Evolutionary conservation across 139 green algal genomes (phyloP), one percentile per base, ranked within the genome.

Genomic region (Coelastrella sp.): DNA sequence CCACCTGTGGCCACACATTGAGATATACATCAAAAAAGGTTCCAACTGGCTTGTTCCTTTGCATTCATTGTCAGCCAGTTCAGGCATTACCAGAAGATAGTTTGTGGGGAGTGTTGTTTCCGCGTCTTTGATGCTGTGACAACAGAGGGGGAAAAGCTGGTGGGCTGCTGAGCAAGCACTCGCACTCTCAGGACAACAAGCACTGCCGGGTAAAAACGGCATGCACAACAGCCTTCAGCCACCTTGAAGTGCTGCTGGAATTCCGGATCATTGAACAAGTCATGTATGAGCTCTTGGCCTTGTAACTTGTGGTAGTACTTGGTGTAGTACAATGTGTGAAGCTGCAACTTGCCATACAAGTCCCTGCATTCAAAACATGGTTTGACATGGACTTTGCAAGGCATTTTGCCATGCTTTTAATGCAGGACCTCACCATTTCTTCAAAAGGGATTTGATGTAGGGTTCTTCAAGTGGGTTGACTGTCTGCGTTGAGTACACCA

Each of bases 291-390:
- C 89, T 96, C 92, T 19, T 76, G 61, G 0, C 35, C 91, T 87
- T 88, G 89, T 87, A 96, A 90, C 60, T 94, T 94, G 80, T 95
- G 93, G 70, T 95, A 96, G 49, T 92, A 88, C 60, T 95, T 96
- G 7, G 79, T 93, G 86, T 95, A 96, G 19, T 88, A 89, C 58
- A 96, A 94, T 6, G 84, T 66, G 9, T 91, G 72, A 74, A 88
- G 89, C 17, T 49, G 61, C 65, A 87, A 24, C 75, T 63, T 73
- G 57, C 10, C 84, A 49, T 81, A 58, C 7, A 87, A 9, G 75
- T 80, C 61, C 61, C 59, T 82, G 83, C 24, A 82, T 11, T 8
- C 20, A 12, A 8, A 24, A 35, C 24, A 60, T 81, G 74, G 24
- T 60, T 79, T 8, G 57, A 27, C 11, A 17, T 14, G 6, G 25